These are phyloP conservation scores for Neopestalotiopsis sp. DNA, from an alignment of 2,329 filamentous ascomycete genomes.

Conservation along the genomic window DNA sequence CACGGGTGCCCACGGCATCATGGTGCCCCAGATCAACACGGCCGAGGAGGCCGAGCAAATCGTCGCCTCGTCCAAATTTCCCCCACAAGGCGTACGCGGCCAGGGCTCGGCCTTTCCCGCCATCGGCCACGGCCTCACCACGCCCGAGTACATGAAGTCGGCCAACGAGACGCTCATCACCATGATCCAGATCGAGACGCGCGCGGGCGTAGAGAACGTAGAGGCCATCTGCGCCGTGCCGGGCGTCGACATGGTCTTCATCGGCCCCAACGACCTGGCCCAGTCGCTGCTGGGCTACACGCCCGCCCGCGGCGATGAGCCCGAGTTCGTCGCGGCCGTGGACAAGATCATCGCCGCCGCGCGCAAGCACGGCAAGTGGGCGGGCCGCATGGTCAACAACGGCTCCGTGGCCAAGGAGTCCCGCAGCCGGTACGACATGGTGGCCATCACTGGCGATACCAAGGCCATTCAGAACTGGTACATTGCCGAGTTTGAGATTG, in stretches of 20 bases:
- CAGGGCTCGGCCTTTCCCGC: constrained; percentile 11
- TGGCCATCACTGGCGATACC: constrained; percentile 9
- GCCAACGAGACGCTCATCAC: constrained; percentile 6
- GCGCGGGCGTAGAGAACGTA: neutral
- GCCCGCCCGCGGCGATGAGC: constrained; percentile 11
- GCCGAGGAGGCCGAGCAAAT: constrained; percentile 5
- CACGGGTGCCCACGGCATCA: constrained; percentile 12
- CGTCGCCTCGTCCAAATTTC: constrained; percentile 3
- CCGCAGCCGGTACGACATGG: constrained; percentile 3
- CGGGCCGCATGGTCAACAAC: constrained; percentile 14
- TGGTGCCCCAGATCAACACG: constrained; percentile 12
- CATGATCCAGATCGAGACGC: constrained; percentile 14
- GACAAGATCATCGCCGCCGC: constrained; percentile 13
- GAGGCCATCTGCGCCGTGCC: constrained; percentile 9
- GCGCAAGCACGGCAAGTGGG: constrained; percentile 11
- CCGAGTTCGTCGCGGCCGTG: constrained; percentile 2
- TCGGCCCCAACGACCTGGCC: constrained; percentile 14
- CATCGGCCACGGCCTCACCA: constrained; percentile 13
- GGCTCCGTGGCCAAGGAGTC: constrained; percentile 8
- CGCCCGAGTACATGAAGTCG: constrained; percentile 12
- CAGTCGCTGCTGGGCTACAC: constrained; percentile 11
- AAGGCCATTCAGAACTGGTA: constrained; percentile 16
- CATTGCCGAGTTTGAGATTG: constrained; percentile 11
- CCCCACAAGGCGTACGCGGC: constrained; percentile 6
- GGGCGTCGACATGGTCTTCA: constrained; percentile 6